These are phyloP conservation scores for Cucurbita maxima DNA, from an alignment of 306 rosid genomes.

Conservation along the genomic window DNA sequence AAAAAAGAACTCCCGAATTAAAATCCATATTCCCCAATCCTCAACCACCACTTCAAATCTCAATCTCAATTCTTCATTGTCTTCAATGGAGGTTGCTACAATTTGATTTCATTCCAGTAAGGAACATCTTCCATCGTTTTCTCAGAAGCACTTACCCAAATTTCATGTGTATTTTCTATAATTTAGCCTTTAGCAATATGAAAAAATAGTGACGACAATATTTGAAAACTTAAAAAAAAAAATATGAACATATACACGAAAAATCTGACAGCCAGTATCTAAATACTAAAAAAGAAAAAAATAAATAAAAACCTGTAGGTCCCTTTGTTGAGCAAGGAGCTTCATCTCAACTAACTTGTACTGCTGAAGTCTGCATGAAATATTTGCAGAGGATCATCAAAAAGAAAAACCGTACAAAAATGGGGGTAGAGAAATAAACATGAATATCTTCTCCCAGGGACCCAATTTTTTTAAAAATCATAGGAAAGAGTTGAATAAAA, in stretches of 20 bases:
- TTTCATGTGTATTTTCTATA: neutral
- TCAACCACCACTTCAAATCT: neutral
- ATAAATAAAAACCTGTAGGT: slow-evolving; percentile 37
- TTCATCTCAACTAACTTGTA: slow-evolving; percentile 95
- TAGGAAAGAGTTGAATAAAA: neutral
- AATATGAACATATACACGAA: neutral
- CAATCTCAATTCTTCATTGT: neutral
- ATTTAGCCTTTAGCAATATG: too few relatives aligned
- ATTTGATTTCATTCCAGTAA: neutral
- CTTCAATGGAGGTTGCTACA: neutral
- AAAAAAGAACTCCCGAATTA: neutral
- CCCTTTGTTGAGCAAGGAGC: slow-evolving; percentile 96
- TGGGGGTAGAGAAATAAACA: neutral
- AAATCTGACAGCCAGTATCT: neutral
- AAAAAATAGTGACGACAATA: neutral
- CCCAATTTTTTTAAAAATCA: neutral
- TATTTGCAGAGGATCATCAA: neutral
- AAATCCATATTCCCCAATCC: neutral
- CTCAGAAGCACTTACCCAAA: neutral
- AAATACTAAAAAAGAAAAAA: neutral
- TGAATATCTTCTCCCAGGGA: neutral
- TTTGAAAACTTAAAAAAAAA: neutral
- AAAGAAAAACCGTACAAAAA: neutral
- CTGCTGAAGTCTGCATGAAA: slow-evolving; percentile 73
- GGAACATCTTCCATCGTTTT: neutral